Evolutionary conservation across 768 basidiomycete genomes (phyloP).

Genomic region (Xerocomus brunneocitrinus): DNA sequence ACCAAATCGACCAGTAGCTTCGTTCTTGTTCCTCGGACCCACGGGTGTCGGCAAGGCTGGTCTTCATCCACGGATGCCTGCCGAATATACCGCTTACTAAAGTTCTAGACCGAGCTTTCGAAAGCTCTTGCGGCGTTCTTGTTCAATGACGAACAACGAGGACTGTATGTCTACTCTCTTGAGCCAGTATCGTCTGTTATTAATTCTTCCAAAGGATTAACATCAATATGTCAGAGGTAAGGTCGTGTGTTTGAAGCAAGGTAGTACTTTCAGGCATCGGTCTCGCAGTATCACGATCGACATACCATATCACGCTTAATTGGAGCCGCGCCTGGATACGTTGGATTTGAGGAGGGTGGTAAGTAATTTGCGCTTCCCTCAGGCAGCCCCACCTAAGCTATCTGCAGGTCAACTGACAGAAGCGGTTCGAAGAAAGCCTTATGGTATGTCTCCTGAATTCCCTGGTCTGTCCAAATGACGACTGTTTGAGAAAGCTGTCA

Average conservation of each 20-base stretch:
- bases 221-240: constrained; percentile 89
- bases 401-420: constrained; percentile 54
- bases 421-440: constrained; percentile 59
- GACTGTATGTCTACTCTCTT: constrained; percentile 52
- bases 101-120: constrained; percentile 67
- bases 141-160: constrained; percentile 84
- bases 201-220: constrained; percentile 53
- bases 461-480: background rate
- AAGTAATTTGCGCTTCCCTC: constrained; percentile 10
- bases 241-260: background rate
- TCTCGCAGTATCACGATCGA: constrained; percentile 75
- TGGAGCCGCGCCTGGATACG: constrained; percentile 90
- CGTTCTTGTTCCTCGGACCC: constrained; percentile 87
- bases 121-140: constrained; percentile 87
- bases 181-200: background rate
- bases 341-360: constrained; percentile 73
- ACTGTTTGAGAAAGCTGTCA: constrained; percentile 40
- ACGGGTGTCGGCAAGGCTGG: constrained; percentile 81
- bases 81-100: background rate
- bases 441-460: constrained; percentile 33
- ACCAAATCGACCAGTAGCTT: constrained; percentile 85
- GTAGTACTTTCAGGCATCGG: background rate
- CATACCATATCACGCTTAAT: constrained; percentile 89
- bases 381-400: background rate
- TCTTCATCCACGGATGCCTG: background rate